Base-by-base conservation (phyloP, 768 basidiomycete species). In the Leccinum barrowsii region DNA sequence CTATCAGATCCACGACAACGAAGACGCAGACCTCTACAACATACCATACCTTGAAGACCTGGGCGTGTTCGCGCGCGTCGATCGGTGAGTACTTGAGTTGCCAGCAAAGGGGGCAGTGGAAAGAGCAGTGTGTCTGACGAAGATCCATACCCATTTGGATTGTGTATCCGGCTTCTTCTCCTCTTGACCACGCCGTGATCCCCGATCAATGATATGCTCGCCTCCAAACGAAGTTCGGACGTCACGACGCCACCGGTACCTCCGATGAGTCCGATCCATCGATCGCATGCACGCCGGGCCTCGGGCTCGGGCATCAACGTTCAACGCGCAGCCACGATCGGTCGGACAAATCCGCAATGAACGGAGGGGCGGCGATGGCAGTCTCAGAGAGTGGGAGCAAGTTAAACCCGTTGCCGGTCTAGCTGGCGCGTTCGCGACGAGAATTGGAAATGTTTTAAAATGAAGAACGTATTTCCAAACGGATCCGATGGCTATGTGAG, bases 21-120 rank as follows among this genome's bases (percentile, higher is more conserved):
- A 77, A 40, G 63, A 64, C n/a, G 81, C 81, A 44, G 87, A 89
- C 67, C 75, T 87, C 12, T 77, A 81, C 63, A 86, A 35, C 85
- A 1, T 87, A 85, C 70, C 85, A 1, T 87, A 85, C 70, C 68
- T 89, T 46, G 65, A 65, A 24, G 76, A 84, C 59, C 75, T 82
- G 5, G 68, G 5, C 75, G 42, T 86, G 4, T 75, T 82, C 63
- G 56, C 66, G 74, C 24, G 71, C 77, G 19, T 72, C 82, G 12
- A 55, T 73, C 67, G 77, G 80, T 77, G 54, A 44, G 70, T 59
- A 19, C n/a, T 42, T 19, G 42, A 44, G 19, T 44, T 58, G 24
- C 61, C 12, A 21, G 12, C 28, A 13, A 24, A 28, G 8, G 19
- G 12, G 12, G 12, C 24, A 17, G 11, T 5, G 6, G 13, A 26